Evolutionary conservation across 179 eudicot genomes (phyloP).

Genomic region (Heliamphora pulchella): DNA sequence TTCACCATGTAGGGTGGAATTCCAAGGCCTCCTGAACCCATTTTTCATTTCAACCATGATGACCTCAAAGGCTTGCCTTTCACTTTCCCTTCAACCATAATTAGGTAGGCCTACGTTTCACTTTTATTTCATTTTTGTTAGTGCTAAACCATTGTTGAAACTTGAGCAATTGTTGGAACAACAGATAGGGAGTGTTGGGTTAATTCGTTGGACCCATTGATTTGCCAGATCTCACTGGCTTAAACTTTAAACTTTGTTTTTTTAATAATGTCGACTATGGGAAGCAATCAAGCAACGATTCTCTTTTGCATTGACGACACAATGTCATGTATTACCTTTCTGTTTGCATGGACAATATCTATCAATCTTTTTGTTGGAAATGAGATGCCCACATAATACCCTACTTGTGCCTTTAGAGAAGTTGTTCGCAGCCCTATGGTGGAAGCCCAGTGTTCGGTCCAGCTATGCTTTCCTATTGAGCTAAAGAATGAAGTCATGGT

Average conservation of each 20-base stretch:
- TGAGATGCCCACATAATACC: constrained; percentile 14
- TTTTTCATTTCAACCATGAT: constrained; percentile 67
- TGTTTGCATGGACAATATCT: neutral
- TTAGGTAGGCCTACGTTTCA: constrained; percentile 37
- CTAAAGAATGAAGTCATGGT: constrained; percentile 77
- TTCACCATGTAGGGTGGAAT: constrained; percentile 72
- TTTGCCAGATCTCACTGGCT: neutral
- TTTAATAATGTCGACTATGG: neutral
- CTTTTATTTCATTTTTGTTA: neutral
- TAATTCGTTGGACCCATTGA: constrained; percentile 8
- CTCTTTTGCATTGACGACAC: neutral
- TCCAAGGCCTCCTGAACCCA: constrained; percentile 61
- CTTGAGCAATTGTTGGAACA: neutral
- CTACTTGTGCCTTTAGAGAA: constrained; percentile 45
- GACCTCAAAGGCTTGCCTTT: constrained; percentile 84
- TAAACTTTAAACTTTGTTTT: neutral
- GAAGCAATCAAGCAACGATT: neutral
- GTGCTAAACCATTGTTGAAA: neutral
- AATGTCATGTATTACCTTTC: neutral
- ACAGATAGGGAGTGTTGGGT: neutral
- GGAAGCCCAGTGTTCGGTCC: constrained; percentile 92
- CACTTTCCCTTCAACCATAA: constrained; percentile 56
- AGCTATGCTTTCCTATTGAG: constrained; percentile 78
- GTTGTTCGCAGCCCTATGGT: constrained; percentile 86
- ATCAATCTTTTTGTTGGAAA: constrained; percentile 1